phyloP scores from a whole-genome alignment of 176 grass and related monocot species.

The Chloris gayana region DNA sequence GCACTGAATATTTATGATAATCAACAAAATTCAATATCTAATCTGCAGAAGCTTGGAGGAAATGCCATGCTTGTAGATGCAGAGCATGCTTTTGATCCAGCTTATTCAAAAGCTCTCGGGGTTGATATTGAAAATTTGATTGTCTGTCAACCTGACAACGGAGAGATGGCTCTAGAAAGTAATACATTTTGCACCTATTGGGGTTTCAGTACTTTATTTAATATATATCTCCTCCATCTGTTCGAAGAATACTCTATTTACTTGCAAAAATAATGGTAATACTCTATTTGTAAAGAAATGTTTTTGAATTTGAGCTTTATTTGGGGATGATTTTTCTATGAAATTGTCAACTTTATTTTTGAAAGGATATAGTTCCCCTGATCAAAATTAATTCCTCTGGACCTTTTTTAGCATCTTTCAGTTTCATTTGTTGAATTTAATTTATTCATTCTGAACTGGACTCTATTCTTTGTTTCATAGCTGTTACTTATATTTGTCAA shows the following conservation, averaged over 20 bases:
- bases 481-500: background rate
- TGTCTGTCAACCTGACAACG: constrained; percentile 97
- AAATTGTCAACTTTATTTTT: background rate
- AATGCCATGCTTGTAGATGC: constrained; percentile 99
- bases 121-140: constrained; percentile 99
- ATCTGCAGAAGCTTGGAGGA: constrained; percentile 90
- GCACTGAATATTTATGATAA: background rate
- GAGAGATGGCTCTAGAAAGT: constrained; percentile 99
- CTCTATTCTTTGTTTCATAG: background rate
- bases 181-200: constrained; percentile 39
- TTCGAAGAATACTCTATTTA: constrained; percentile 23
- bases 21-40: background rate
- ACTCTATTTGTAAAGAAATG: background rate
- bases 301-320: background rate
- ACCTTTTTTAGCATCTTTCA: constrained; percentile 10
- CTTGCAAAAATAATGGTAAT: background rate
- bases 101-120: constrained; percentile 91
- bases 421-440: background rate
- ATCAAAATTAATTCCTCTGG: background rate
- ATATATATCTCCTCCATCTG: background rate
- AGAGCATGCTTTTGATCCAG: constrained; percentile 96
- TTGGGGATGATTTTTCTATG: background rate
- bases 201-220: background rate
- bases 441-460: constrained; percentile 20
- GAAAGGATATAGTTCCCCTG: background rate